Percentiles rank a stretch among this genome's conserved stretches.
These are phyloP conservation scores for Citrus medica DNA, from an alignment of 345 rosid genomes.

Conservation along the genomic window DNA sequence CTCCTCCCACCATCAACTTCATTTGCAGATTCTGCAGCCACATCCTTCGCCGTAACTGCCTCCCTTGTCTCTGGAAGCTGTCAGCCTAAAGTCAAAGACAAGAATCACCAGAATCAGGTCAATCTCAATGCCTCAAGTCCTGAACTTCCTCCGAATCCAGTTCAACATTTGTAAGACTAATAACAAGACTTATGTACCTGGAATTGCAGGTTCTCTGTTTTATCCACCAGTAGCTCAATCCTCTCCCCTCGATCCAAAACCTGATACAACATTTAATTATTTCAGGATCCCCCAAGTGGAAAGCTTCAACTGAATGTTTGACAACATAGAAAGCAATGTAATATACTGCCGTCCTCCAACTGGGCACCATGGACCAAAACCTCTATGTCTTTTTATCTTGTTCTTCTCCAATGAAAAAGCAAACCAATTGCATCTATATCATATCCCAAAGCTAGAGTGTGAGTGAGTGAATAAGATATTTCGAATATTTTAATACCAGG, in stretches of 20 bases:
- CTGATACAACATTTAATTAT: constrained; percentile 26
- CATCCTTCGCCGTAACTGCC: constrained; percentile 91
- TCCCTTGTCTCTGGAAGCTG: constrained; percentile 96
- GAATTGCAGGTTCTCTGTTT: constrained; percentile 85
- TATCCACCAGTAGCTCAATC: constrained; percentile 92
- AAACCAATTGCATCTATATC: neutral
- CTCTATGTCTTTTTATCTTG: neutral
- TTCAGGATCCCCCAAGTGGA: neutral
- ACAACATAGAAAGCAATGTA: neutral
- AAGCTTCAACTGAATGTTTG: neutral
- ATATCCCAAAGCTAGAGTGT: neutral
- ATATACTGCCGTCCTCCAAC: neutral
- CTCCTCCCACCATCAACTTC: constrained; percentile 86
- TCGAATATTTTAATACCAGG: neutral
- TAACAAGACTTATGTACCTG: constrained; percentile 40
- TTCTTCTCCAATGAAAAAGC: neutral
- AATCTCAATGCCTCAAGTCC: neutral
- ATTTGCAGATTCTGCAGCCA: constrained; percentile 87
- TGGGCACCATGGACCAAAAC: neutral
- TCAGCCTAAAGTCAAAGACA: constrained; percentile 52
- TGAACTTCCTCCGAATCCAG: neutral
- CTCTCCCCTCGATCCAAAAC: constrained; percentile 96
- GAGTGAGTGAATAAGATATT: neutral
- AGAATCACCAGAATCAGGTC: neutral
- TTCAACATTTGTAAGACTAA: neutral